A percentile compares a stretch with the other conserved stretches of the same genome.
Evolutionary conservation across 345 rosid genomes (phyloP).

Genomic region (Laguncularia racemosa): DNA sequence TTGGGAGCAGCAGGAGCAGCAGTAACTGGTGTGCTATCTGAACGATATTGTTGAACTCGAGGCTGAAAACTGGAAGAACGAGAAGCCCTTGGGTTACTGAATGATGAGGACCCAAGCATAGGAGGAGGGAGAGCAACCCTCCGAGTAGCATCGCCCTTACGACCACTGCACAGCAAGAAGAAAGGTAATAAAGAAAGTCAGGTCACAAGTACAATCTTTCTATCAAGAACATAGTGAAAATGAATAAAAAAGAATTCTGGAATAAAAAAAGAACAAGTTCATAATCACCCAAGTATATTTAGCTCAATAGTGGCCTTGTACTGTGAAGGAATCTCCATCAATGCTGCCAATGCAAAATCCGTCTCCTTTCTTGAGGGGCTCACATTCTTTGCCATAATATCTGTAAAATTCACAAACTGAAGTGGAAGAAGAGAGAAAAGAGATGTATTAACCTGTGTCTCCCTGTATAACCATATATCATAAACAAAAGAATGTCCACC

Average conservation of each 20-base stretch:
- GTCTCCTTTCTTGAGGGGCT: slow-evolving; percentile 42
- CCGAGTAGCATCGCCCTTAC: slow-evolving; percentile 20
- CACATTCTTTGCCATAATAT: slow-evolving; percentile 50
- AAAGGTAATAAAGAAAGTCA: neutral
- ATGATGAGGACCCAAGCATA: slow-evolving; percentile 14
- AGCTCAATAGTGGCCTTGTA: slow-evolving; percentile 61
- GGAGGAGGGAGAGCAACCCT: slow-evolving; percentile 44
- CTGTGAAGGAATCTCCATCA: slow-evolving; percentile 70
- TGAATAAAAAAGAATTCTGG: neutral
- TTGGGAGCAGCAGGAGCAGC: slow-evolving; percentile 13
- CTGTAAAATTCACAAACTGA: slow-evolving; percentile 63
- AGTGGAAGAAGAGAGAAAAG: neutral
- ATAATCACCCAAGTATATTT: slow-evolving; percentile 38
- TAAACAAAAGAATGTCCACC: neutral
- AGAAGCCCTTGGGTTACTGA: slow-evolving; percentile 12
- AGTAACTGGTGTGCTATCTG: slow-evolving; percentile 18
- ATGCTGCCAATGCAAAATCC: slow-evolving; percentile 49
- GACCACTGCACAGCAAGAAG: slow-evolving; percentile 13
- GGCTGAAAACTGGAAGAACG: slow-evolving; percentile 20
- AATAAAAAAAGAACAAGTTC: neutral
- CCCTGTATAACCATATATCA: too few species aligned
- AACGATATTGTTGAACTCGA: slow-evolving; percentile 15
- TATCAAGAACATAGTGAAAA: neutral
- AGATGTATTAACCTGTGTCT: too few species aligned
- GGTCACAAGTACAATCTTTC: neutral